Base-by-base conservation (phyloP, 805 yeast genomes). In the Vanderwaltozyma verrucispora region DNA sequence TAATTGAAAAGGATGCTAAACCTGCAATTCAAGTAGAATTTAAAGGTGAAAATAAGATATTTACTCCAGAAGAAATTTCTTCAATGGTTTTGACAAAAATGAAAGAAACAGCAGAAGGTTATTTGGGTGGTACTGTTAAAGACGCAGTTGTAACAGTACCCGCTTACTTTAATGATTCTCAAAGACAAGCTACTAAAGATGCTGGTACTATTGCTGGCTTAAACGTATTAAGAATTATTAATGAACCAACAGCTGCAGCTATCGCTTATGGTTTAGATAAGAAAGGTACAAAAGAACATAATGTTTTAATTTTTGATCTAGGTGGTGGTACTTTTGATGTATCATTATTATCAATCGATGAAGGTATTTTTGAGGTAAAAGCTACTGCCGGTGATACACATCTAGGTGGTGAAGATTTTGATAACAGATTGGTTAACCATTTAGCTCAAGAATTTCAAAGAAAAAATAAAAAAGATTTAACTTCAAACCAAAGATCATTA, bases 261-360 rank as follows among this genome's bases (percentile, higher is more conserved):
- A 84, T 86, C 68, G 96, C 96, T 50, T 87, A 87, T 71, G 96
- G 96, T 69, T 75, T 88, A 47, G 89, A 82, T 51, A 76, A 78
- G 71, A 70, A 71, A 49, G 73, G 77, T 61, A 75, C 74, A 63
- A 77, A 76, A 57, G 94, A 83, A 71, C 81, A 80, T 74, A 80
- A 82, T 67, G 89, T 86, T 46, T 73, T 86, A 60, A 86, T 86
- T 59, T 86, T 86, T 74, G 96, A 86, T 69, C 74, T 86, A 60
- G 96, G 96, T 77, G 96, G 96, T 69, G 96, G 96, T 74, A 86
- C 96, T 59, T 86, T 86, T 69, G 96, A 86, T 85, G 96, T 87
- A 47, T 87, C 95, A 36, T 72, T 86, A 53, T 74, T 86, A 58
- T 77, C 84, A 63, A 85, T 86, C 63, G 89, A 87, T 64, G 95